phyloP scores from a whole-genome alignment of 495 filamentous ascomycete genomes.

The Terfezia claveryi region DNA sequence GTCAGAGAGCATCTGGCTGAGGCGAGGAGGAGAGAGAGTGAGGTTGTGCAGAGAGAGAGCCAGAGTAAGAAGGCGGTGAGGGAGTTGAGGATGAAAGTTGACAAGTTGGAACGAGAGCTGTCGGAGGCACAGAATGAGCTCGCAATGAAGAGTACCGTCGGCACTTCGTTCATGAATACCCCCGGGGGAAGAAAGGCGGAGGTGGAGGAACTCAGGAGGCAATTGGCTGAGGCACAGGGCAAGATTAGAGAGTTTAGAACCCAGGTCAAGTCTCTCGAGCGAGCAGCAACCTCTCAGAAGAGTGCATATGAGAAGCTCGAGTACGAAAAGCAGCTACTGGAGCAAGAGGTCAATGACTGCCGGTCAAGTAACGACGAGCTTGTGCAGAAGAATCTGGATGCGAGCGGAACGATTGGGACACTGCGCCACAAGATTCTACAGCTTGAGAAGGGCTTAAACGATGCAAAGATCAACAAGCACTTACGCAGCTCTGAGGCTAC shows the following conservation, averaged over 20 bases:
- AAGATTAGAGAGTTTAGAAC: constrained; percentile 34
- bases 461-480: constrained; percentile 28
- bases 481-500: constrained; percentile 20
- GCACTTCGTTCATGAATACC: constrained; percentile 22
- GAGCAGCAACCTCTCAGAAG: constrained; percentile 16
- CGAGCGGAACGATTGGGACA: constrained; percentile 25
- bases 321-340: constrained; percentile 26
- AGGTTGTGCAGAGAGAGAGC: constrained; percentile 39
- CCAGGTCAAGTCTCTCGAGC: constrained; percentile 23
- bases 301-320: constrained; percentile 21
- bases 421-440: constrained; percentile 33
- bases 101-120: constrained; percentile 28
- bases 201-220: constrained; percentile 36
- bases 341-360: constrained; percentile 22
- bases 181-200: constrained; percentile 38
- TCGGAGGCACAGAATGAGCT: constrained; percentile 23
- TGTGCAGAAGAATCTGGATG: constrained; percentile 20
- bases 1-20: constrained; percentile 28
- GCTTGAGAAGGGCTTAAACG: constrained; percentile 35
- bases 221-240: constrained; percentile 39
- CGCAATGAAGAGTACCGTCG: constrained; percentile 3
- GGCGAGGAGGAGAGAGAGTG: constrained; percentile 39
- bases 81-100: constrained; percentile 26
- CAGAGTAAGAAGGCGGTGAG: constrained; percentile 34
- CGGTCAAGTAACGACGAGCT: constrained; percentile 13